Conservation (phyloP, 2,329 filamentous ascomycete species). For the Thermochaetoides dissita region DNA sequence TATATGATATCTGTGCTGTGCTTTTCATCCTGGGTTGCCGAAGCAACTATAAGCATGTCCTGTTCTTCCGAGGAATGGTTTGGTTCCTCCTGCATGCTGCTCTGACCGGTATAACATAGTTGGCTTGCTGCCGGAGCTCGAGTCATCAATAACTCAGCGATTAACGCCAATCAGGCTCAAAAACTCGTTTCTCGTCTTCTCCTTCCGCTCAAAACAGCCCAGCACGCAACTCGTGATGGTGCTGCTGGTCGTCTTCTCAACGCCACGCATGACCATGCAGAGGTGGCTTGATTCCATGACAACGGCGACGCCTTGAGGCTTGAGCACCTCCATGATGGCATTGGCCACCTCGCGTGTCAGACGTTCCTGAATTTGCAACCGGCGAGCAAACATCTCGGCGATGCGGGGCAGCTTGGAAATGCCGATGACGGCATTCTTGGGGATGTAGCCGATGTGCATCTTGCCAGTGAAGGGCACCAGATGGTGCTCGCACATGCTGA, state of each 20-base stretch:
- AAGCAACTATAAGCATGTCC: too few relatives aligned
- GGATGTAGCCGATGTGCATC: constrained; percentile 99
- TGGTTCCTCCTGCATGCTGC: too few relatives aligned
- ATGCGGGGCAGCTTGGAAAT: constrained; percentile 92
- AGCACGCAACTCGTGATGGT: constrained; percentile 96
- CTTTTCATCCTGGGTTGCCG: too few relatives aligned
- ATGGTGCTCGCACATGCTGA: constrained; percentile 91
- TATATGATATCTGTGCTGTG: constrained; percentile 3
- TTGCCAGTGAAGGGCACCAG: constrained; percentile 93
- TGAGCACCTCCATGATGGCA: constrained; percentile 81
- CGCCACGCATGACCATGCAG: constrained; percentile 99
- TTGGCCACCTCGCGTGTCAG: constrained; percentile 92
- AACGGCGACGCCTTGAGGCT: constrained; percentile 88
- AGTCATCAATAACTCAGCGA: constrained; percentile 9
- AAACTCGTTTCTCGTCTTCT: constrained; percentile 93
- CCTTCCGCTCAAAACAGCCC: constrained; percentile 84
- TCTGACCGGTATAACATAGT: too few relatives aligned
- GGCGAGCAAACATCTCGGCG: constrained; percentile 88
- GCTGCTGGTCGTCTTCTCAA: constrained; percentile 73
- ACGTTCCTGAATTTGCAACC: constrained; percentile 90
- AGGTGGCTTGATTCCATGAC: constrained; percentile 95
- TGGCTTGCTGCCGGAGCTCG: too few relatives aligned
- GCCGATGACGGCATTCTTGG: constrained; percentile 77
- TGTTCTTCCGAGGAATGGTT: too few relatives aligned
- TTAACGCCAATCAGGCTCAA: constrained; percentile 63